These are phyloP conservation scores for Rauvolfia tetraphylla DNA, from an alignment of 257 asterid species.

Conservation along the genomic window DNA sequence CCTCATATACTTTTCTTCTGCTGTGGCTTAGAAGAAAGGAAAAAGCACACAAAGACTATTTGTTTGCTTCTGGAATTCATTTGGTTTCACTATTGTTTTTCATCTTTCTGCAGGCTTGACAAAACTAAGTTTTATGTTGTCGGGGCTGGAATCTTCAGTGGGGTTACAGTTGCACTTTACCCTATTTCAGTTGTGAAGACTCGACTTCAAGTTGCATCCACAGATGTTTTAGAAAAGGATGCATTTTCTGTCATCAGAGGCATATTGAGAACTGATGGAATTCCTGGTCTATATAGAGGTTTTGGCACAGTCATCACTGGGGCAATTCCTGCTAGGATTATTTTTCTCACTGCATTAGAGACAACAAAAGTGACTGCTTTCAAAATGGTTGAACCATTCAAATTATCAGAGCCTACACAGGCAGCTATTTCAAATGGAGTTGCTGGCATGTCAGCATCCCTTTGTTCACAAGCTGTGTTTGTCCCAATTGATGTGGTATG, in stretches of 20 bases:
- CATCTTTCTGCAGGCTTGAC: conserved; percentile 59
- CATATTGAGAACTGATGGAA: conserved; percentile 64
- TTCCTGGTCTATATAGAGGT: conserved; percentile 82
- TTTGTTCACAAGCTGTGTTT: conserved; percentile 77
- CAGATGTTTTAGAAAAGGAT: conserved; percentile 50
- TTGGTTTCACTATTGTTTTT: conserved; percentile 13
- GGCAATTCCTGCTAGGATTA: conserved; percentile 82
- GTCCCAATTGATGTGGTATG: conserved; percentile 96
- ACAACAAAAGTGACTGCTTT: conserved; percentile 73
- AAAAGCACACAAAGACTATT: background rate
- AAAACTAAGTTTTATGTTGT: conserved; percentile 70
- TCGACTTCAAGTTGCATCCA: conserved; percentile 75
- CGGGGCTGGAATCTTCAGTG: conserved; percentile 90
- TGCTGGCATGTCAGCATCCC: conserved; percentile 88
- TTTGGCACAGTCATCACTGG: conserved; percentile 86
- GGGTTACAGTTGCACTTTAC: conserved; percentile 76
- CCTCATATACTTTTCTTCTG: background rate
- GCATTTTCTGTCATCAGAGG: conserved; percentile 76
- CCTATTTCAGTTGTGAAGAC: conserved; percentile 93
- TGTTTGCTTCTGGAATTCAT: background rate
- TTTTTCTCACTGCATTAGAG: conserved; percentile 86
- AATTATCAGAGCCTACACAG: conserved; percentile 75
- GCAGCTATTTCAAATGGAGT: conserved; percentile 87
- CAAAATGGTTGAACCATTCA: conserved; percentile 63
- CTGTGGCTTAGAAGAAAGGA: background rate